Evolutionary conservation across 2,329 filamentous ascomycete genomes (phyloP), one percentile per base, ranked within the genome.

Genomic region (Sporothrix phasma): DNA sequence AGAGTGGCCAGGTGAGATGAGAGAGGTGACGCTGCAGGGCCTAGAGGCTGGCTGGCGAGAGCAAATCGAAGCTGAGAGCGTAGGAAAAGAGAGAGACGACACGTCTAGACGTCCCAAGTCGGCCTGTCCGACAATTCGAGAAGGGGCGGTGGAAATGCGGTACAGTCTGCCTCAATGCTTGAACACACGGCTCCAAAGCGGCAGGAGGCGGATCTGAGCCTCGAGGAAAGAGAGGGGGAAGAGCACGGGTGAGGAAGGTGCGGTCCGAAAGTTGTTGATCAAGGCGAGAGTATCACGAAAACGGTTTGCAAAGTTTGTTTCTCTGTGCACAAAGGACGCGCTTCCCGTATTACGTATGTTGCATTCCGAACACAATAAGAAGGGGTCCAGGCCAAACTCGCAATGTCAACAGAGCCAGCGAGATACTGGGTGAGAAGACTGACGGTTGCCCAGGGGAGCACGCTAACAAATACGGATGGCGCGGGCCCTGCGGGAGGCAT

Each of bases 381-480:
- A 31, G n/a, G 22, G 22, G 26, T 15, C 31, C 31, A 54, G 29
- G 49, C n/a, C 49, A 54, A 46, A 41, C 34, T 34, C 58, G 37
- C 54, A 47, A 64, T 60, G 61, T 62, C 64, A 65, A 64, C 66
- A 66, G 17, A 59, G 29, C 34, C 39, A 58, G 26, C 22, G 43
- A 29, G 31, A 29, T 53, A 49, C 49, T 22, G n/a, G 17, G 17
- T 37, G 29, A 11, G 49, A 43, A 43, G 29, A 17, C 39, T 24
- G 60, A 62, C 41, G 58, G 66, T 68, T 68, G 66, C 61, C 66
- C 63, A 53, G 64, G 66, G 43, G 65, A 68, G 65, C 24, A 53
- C 66, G 64, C 66, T 68, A 68, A 61, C 5, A 47, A 43, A 43
- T n/a, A 34, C 51, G 51, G 51, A 56, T 39, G 19, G 51, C 51